Base-by-base conservation (phyloP, 1,139 yeast species). In the Protomyces macrosporus region DNA sequence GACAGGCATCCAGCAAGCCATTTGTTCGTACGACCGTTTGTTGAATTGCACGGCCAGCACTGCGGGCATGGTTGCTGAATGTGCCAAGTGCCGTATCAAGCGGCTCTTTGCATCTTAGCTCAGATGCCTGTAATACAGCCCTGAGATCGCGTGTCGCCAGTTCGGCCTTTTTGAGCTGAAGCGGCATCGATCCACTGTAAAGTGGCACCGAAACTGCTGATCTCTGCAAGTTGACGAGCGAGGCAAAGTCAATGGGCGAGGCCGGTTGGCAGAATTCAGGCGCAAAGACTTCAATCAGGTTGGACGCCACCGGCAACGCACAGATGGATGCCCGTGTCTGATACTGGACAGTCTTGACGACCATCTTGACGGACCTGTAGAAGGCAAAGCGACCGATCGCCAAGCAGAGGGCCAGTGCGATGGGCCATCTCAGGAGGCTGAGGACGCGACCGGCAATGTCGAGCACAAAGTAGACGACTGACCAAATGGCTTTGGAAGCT, bases 151-250 rank as follows among this genome's bases (percentile, higher is more conserved):
- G 23, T 30, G 62, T 58, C 14, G 62, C 62, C 35, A 58, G 9
- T 35, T 58, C 62, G 10, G 62, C 62, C 48, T 52, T 53, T 50
- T 58, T 58, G 30, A 58, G 53, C 42, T 58, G 55, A 10, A 58
- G 56, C 30, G 62, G 62, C 40, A 58, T 37, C 6, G 52, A 40
- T 5, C 56, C 62, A 9, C 56, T 40, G 33, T 52, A 51, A 10
- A 34, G 42, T 2, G 62, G 53, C 1, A 53, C 62, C 6, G 54
- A n/a, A 45, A 55, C 62, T 14, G 53, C 60, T 32, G 53, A 48
- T 23, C 34, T 37, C 32, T 58, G 62, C 42, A 58, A 14, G 30
- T 45, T 30, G 14, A 58, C 36, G 56, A 58, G 52, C 34, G 53
- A 48, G 32, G 53, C 48, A 40, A 58, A 58, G 45, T 58, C 52